Conservation (phyloP, 2,329 filamentous ascomycete genomes). For the Pyricularia sp. region DNA sequence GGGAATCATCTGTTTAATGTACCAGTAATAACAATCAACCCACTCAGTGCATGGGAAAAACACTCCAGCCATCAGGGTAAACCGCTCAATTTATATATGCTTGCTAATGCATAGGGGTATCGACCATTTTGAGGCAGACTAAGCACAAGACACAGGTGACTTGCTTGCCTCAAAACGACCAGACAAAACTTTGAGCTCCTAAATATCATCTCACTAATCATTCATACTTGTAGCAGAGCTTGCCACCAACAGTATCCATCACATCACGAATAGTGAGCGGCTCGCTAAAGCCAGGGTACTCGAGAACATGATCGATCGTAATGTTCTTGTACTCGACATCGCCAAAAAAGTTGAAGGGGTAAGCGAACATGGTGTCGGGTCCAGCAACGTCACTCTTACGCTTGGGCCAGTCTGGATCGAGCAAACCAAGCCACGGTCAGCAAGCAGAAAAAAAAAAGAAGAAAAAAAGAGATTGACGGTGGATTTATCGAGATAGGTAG, state of each 20-base stretch:
- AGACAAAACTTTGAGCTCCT: neutral
- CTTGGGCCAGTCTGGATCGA: neutral
- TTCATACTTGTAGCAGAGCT: neutral
- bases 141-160: neutral
- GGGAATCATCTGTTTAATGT: neutral
- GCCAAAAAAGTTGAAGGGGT: neutral
- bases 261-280: neutral
- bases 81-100: neutral
- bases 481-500: neutral
- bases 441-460: neutral
- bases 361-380: neutral
- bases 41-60: neutral
- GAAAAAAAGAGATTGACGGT: neutral
- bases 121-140: neutral
- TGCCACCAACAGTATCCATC: neutral
- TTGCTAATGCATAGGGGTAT: neutral
- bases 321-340: neutral
- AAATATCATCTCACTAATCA: neutral
- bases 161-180: neutral
- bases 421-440: neutral
- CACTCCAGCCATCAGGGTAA: neutral
- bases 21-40: neutral
- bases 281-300: neutral
- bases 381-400: constrained; percentile 1
- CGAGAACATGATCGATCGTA: neutral